Percentiles rank a stretch among this genome's conserved stretches.
These are phyloP conservation scores for Aotearoamyces nothofagi DNA, from an alignment of 2,329 filamentous ascomycete species.

Conservation along the genomic window DNA sequence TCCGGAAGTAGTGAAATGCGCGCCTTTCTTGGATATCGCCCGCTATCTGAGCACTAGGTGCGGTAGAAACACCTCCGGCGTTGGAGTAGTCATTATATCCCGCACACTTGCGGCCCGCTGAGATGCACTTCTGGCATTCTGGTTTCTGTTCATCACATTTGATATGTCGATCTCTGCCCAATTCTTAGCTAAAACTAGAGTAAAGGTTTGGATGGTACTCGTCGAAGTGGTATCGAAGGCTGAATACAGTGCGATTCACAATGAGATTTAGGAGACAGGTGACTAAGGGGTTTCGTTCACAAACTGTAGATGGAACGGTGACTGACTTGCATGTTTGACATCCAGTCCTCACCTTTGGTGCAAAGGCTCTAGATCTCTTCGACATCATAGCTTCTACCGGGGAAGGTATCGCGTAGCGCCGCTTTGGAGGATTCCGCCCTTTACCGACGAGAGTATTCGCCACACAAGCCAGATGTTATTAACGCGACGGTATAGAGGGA, in stretches of 20 bases:
- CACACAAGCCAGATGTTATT: too few species aligned
- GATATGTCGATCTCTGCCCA: slow-evolving; percentile 1
- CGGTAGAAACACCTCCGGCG: neutral
- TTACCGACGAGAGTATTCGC: too few species aligned
- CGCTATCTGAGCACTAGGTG: neutral
- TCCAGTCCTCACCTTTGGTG: slow-evolving; percentile 1
- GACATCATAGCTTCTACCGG: too few species aligned
- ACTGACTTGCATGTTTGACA: slow-evolving; percentile 1
- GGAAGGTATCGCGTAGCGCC: too few species aligned
- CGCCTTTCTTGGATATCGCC: neutral
- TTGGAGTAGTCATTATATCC: neutral
- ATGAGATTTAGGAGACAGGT: too few species aligned
- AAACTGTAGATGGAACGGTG: neutral
- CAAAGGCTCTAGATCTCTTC: neutral
- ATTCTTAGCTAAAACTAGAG: neutral
- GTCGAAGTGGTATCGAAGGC: too few species aligned
- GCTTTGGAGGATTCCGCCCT: too few species aligned
- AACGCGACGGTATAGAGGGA: too few species aligned
- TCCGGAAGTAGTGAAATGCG: slow-evolving; percentile 1
- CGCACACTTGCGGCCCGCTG: slow-evolving; percentile 2
- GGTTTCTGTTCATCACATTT: slow-evolving; percentile 2
- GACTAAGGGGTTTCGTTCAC: too few species aligned
- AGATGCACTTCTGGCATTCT: neutral
- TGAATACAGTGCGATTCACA: too few species aligned
- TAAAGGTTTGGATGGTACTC: too few species aligned